phyloP scores from a whole-genome alignment of 73 alveolate genomes.

The Breviolum minutum region DNA sequence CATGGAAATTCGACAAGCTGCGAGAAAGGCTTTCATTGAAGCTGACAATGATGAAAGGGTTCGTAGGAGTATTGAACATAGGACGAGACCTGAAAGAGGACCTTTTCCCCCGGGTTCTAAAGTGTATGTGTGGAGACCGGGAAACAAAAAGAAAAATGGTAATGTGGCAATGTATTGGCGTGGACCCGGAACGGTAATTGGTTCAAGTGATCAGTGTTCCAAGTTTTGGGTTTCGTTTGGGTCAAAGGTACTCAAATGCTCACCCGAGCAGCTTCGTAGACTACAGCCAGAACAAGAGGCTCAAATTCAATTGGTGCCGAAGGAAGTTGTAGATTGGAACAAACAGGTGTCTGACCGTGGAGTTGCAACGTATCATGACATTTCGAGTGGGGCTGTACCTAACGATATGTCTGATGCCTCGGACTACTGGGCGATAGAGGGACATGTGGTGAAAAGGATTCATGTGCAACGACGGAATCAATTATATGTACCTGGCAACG shows the following conservation, averaged over 20 bases:
- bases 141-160: neutral
- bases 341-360: neutral
- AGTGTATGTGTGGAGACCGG: conserved; percentile 20
- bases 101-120: conserved; percentile 7
- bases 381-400: neutral
- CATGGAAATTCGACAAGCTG: neutral
- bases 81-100: conserved; percentile 1
- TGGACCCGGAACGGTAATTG: neutral
- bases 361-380: conserved; percentile 9
- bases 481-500: neutral
- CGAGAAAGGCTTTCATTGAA: neutral
- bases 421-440: neutral
- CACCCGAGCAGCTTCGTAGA: neutral
- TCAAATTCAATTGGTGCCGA: neutral
- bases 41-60: neutral
- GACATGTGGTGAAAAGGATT: neutral
- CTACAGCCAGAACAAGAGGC: neutral
- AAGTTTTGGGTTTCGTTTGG: conserved; percentile 21
- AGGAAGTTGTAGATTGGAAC: neutral
- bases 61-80: neutral
- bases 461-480: neutral
- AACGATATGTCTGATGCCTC: neutral
- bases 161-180: neutral
- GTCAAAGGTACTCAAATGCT: neutral
- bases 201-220: neutral